Evolutionary conservation across 345 rosid genomes (phyloP).

Genomic region (Brassica incana): DNA sequence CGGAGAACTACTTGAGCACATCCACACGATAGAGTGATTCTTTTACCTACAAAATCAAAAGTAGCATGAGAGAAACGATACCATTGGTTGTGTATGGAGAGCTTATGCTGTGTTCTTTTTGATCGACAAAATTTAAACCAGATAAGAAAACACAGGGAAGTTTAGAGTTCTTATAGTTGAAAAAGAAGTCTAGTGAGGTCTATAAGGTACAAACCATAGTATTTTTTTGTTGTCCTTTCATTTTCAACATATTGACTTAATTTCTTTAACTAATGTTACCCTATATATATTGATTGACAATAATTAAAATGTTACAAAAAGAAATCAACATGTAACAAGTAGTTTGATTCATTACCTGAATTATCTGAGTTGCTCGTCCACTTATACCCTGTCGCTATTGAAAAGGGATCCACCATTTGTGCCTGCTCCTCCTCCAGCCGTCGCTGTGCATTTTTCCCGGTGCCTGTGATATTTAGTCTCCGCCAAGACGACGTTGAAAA

Average conservation of each 20-base stretch:
- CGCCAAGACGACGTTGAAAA: slow-evolving; percentile 55
- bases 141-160: not conserved
- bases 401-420: slow-evolving; percentile 62
- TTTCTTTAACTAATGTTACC: not conserved
- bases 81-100: not conserved
- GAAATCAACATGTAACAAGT: not conserved
- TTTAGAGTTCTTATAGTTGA: not conserved
- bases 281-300: not conserved
- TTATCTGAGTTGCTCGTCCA: slow-evolving; percentile 55
- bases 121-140: not conserved
- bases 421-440: slow-evolving; percentile 29
- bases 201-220: not conserved
- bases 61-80: not conserved
- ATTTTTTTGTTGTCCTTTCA: no score
- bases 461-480: slow-evolving; percentile 33
- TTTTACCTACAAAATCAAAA: not conserved
- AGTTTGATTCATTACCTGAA: slow-evolving; percentile 28
- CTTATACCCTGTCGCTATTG: slow-evolving; percentile 69
- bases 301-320: not conserved
- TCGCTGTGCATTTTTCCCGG: slow-evolving; percentile 45
- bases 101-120: not conserved
- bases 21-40: not conserved
- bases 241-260: not conserved
- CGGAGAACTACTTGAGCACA: not conserved
- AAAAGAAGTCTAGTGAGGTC: not conserved